Conservation (phyloP, 2,329 filamentous ascomycete species). For the Pseudogymnoascus sp. region DNA sequence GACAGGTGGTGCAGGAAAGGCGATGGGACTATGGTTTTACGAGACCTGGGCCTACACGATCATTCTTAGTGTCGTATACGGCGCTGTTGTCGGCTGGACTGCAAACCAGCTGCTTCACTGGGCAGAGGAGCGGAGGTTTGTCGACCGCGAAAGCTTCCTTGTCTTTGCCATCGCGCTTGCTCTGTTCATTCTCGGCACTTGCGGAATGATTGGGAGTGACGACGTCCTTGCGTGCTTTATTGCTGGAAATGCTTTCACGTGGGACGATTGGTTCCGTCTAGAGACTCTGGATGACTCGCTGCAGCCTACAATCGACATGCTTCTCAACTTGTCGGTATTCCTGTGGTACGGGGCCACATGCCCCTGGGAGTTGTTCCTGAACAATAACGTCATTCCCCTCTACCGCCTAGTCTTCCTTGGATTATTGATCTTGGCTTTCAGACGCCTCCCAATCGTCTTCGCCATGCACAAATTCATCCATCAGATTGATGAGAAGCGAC, state of each 20-base stretch:
- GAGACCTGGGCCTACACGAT: slow-evolving; percentile 79
- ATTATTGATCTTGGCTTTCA: slow-evolving; percentile 53
- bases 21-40: slow-evolving; percentile 71
- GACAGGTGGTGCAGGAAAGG: slow-evolving; percentile 51
- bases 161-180: slow-evolving; percentile 63
- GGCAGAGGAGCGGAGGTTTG: slow-evolving; percentile 41
- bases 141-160: slow-evolving; percentile 30
- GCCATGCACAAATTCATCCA: slow-evolving; percentile 67
- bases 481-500: slow-evolving; percentile 66
- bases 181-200: slow-evolving; percentile 77
- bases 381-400: slow-evolving; percentile 61
- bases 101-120: slow-evolving; percentile 77
- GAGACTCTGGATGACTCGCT: slow-evolving; percentile 81
- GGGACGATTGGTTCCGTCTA: slow-evolving; percentile 85
- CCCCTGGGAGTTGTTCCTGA: slow-evolving; percentile 64
- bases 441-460: slow-evolving; percentile 71
- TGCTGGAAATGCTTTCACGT: slow-evolving; percentile 80
- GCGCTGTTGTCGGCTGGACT: slow-evolving; percentile 68
- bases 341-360: slow-evolving; percentile 82
- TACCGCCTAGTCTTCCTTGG: slow-evolving; percentile 66
- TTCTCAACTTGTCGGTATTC: slow-evolving; percentile 79
- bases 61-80: slow-evolving; percentile 67
- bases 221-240: slow-evolving; percentile 86
- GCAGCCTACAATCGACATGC: slow-evolving; percentile 84
- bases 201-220: slow-evolving; percentile 77